These are phyloP conservation scores for Xylaria bambusicola DNA, from an alignment of 495 filamentous ascomycete species.

Conservation along the genomic window DNA sequence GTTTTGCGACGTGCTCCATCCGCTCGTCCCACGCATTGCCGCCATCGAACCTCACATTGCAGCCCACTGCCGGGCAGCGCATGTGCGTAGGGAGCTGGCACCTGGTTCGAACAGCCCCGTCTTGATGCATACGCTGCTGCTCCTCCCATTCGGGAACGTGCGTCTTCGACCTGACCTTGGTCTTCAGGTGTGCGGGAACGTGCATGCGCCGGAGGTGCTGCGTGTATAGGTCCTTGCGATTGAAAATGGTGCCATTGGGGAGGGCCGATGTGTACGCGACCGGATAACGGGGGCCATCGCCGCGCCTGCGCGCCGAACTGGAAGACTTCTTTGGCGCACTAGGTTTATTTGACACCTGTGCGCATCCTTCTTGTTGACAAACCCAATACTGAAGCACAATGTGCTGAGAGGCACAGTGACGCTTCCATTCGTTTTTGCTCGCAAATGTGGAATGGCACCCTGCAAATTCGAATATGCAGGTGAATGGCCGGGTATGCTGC, in stretches of 20 bases:
- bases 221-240: conserved; percentile 90
- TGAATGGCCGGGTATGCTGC: conserved; percentile 64
- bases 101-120: conserved; percentile 59
- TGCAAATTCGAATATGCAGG: conserved; percentile 77
- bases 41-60: conserved; percentile 61
- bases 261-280: conserved; percentile 24
- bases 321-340: conserved; percentile 22
- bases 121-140: conserved; percentile 51
- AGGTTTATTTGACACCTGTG: conserved; percentile 37
- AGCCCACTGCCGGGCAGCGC: conserved; percentile 64
- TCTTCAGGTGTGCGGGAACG: conserved; percentile 45
- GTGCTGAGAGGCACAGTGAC: conserved; percentile 83
- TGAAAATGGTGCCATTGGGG: conserved; percentile 68
- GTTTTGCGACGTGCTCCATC: conserved; percentile 89
- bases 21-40: conserved; percentile 72
- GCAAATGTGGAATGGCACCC: conserved; percentile 75
- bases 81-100: conserved; percentile 63
- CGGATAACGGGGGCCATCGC: conserved; percentile 42
- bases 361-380: conserved; percentile 70
- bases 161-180: conserved; percentile 41
- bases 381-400: conserved; percentile 76
- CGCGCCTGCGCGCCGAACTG: conserved; percentile 16
- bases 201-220: conserved; percentile 92
- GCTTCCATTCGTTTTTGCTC: conserved; percentile 93
- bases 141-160: conserved; percentile 43